A percentile compares a stretch with the other conserved stretches of the same genome.
Conservation (phyloP, 169 alveolate species). For the Cryptosporidium baileyi region DNA sequence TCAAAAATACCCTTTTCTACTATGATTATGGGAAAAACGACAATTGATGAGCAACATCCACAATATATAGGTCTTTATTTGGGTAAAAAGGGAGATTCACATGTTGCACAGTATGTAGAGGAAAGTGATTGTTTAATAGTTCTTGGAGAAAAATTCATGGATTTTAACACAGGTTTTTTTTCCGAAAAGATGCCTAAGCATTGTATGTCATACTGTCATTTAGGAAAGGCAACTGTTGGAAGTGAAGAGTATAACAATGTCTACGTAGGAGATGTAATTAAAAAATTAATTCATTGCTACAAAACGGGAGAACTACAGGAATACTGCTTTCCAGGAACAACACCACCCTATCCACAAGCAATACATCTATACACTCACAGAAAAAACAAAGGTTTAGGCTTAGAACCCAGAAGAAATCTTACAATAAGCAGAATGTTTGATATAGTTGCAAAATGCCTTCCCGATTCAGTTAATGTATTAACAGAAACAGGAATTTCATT, state of each 20-base stretch:
- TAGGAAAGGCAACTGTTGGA: slow-evolving; percentile 41
- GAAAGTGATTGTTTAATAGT: slow-evolving; percentile 73
- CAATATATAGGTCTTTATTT: slow-evolving; percentile 73
- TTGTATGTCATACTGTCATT: slow-evolving; percentile 11
- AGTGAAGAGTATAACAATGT: slow-evolving; percentile 32
- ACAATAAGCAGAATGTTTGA: slow-evolving; percentile 71
- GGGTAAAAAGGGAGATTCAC: slow-evolving; percentile 68
- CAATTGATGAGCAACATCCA: slow-evolving; percentile 71
- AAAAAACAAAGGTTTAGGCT: slow-evolving; percentile 20
- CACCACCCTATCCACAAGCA: slow-evolving; percentile 70
- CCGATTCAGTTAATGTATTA: slow-evolving; percentile 64
- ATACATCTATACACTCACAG: slow-evolving; percentile 47
- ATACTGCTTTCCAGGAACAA: slow-evolving; percentile 9
- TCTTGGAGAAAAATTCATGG: slow-evolving; percentile 76
- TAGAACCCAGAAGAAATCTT: slow-evolving; percentile 30
- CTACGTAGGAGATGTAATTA: slow-evolving; percentile 55
- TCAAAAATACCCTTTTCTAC: slow-evolving; percentile 73
- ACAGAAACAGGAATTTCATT: slow-evolving; percentile 75
- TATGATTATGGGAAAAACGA: slow-evolving; percentile 73
- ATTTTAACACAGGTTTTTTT: slow-evolving; percentile 76
- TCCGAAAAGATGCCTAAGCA: slow-evolving; percentile 49
- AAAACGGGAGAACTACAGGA: slow-evolving; percentile 34
- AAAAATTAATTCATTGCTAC: slow-evolving; percentile 11
- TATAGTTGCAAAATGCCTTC: slow-evolving; percentile 67
- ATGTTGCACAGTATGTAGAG: slow-evolving; percentile 66